A percentile compares a stretch with the other conserved stretches of the same genome.
Conservation (phyloP, 2,329 filamentous ascomycete species). For the Venturia aucupariae region DNA sequence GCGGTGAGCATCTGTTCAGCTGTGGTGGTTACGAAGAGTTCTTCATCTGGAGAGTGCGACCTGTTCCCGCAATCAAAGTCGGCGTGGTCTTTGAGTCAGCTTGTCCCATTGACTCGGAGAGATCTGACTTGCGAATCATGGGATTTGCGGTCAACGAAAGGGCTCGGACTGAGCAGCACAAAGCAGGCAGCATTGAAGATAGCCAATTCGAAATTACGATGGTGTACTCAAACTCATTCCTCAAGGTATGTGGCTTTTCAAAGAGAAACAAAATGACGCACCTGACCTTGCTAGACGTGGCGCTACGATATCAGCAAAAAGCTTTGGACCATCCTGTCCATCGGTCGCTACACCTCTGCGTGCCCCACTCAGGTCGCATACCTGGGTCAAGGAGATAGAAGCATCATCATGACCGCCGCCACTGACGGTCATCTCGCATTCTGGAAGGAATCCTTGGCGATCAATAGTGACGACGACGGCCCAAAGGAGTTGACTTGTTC, state of each 20-base stretch:
- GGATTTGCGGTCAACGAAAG: slow-evolving; percentile 54
- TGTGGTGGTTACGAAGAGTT: slow-evolving; percentile 85
- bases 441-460: slow-evolving; percentile 35
- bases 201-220: slow-evolving; percentile 53
- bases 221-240: slow-evolving; percentile 73
- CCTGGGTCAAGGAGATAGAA: slow-evolving; percentile 15
- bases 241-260: slow-evolving; percentile 42
- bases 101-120: slow-evolving; percentile 40
- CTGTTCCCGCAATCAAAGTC: slow-evolving; percentile 43
- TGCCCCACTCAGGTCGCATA: slow-evolving; percentile 61
- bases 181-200: slow-evolving; percentile 16
- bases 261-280: slow-evolving; percentile 6
- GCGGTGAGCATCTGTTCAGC: slow-evolving; percentile 66
- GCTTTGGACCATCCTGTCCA: slow-evolving; percentile 21
- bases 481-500: slow-evolving; percentile 10
- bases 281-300: slow-evolving; percentile 35
- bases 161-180: slow-evolving; percentile 18
- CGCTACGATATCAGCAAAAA: slow-evolving; percentile 23
- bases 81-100: slow-evolving; percentile 44
- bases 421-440: slow-evolving; percentile 71
- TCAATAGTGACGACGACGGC: neutral
- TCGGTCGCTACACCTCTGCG: slow-evolving; percentile 38
- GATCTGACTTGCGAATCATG: slow-evolving; percentile 68
- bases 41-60: slow-evolving; percentile 65
- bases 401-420: slow-evolving; percentile 54